Evolutionary conservation across 2,329 filamentous ascomycete genomes (phyloP).

Genomic region (Emmonsiellopsis sp.): DNA sequence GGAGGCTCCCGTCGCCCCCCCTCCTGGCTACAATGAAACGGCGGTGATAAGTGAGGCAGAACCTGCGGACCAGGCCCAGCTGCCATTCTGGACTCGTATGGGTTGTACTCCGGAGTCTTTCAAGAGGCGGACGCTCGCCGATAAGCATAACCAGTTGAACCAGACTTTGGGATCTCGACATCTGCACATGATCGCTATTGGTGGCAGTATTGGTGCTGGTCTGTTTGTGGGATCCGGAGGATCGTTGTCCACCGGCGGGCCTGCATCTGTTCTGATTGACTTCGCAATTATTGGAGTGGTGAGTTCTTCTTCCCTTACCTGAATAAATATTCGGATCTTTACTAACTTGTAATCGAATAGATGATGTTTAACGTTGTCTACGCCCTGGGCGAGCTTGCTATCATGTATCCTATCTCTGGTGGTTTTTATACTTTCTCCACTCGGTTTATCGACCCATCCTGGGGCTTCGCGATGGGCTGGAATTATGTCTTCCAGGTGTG

Average conservation of each 20-base stretch:
- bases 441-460: slow-evolving; percentile 52
- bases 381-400: slow-evolving; percentile 51
- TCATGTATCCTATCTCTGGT: slow-evolving; percentile 53
- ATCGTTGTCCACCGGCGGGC: slow-evolving; percentile 28
- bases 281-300: slow-evolving; percentile 45
- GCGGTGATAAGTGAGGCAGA: background rate
- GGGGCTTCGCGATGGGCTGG: slow-evolving; percentile 33
- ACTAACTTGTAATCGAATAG: slow-evolving; percentile 11
- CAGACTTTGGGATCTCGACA: slow-evolving; percentile 22
- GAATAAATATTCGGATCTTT: background rate
- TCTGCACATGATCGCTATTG: slow-evolving; percentile 34
- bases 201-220: slow-evolving; percentile 22
- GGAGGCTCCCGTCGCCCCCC: background rate
- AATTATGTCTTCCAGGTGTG: too few relatives aligned
- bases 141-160: slow-evolving; percentile 18
- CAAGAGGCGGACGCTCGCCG: slow-evolving; percentile 20
- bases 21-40: slow-evolving; percentile 5
- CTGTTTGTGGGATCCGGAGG: slow-evolving; percentile 31
- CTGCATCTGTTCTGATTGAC: slow-evolving; percentile 26
- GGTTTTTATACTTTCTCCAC: slow-evolving; percentile 54
- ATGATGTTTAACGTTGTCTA: slow-evolving; percentile 52
- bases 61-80: slow-evolving; percentile 1
- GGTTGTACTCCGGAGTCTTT: slow-evolving; percentile 31
- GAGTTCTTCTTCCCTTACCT: background rate
- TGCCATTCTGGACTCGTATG: slow-evolving; percentile 29